These are phyloP conservation scores for Rhizophora mangle DNA, from an alignment of 345 rosid genomes.

Conservation along the genomic window DNA sequence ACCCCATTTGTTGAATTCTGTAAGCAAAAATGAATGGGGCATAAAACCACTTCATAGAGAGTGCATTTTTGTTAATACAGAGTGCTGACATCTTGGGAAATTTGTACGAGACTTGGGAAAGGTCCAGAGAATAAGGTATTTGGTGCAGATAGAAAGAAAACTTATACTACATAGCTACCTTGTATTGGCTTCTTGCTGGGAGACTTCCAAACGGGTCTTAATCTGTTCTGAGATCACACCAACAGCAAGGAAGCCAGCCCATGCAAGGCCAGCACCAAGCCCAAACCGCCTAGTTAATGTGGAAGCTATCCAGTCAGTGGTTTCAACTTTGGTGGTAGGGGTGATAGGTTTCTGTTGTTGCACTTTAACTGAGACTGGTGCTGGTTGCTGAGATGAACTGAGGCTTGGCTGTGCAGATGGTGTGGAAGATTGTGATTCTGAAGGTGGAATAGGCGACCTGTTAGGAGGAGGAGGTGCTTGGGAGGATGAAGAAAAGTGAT, in stretches of 20 bases:
- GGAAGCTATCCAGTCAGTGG: constrained; percentile 90
- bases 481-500: constrained; percentile 32
- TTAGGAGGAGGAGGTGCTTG: constrained; percentile 30
- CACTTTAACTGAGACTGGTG: constrained; percentile 22
- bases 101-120: too few relatives aligned
- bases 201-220: constrained; percentile 33
- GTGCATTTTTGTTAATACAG: constrained; percentile 23
- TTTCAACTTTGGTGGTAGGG: constrained; percentile 40
- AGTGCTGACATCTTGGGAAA: constrained; percentile 47
- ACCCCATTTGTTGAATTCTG: too few relatives aligned
- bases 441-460: constrained; percentile 31
- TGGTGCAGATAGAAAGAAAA: background rate
- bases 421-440: constrained; percentile 26
- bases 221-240: constrained; percentile 89
- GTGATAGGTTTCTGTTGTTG: constrained; percentile 37
- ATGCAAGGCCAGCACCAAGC: constrained; percentile 84
- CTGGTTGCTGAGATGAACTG: constrained; percentile 35
- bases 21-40: too few relatives aligned
- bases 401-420: constrained; percentile 29
- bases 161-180: constrained; percentile 38
- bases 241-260: constrained; percentile 76
- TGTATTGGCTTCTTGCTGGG: constrained; percentile 71
- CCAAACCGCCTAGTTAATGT: constrained; percentile 81
- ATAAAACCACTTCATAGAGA: too few relatives aligned
- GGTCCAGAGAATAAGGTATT: background rate